These are phyloP conservation scores for Zanthoxylum bungeanum DNA, from an alignment of 345 rosid genomes.

Conservation along the genomic window DNA sequence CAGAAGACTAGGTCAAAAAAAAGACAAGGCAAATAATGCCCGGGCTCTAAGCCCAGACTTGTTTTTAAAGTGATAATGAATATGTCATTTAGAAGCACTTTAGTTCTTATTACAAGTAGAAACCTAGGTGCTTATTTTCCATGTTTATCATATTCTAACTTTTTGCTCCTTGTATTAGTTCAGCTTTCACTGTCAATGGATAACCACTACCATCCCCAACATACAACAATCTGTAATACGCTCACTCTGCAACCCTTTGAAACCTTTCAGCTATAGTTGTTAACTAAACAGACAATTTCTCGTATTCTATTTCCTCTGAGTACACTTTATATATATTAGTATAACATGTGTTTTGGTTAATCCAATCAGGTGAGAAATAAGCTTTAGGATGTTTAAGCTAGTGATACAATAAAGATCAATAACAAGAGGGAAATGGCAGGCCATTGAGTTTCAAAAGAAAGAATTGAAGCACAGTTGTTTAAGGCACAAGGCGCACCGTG, in stretches of 20 bases:
- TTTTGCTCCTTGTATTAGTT: neutral
- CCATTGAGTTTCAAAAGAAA: neutral
- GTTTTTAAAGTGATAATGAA: neutral
- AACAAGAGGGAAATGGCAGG: neutral
- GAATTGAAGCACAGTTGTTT: neutral
- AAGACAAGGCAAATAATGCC: neutral
- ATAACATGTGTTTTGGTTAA: neutral
- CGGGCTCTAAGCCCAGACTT: neutral
- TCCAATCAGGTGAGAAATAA: neutral
- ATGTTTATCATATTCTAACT: neutral
- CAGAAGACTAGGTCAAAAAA: neutral
- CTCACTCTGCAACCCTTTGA: neutral
- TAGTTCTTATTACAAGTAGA: neutral
- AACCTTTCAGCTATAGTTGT: neutral
- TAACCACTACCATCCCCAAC: neutral
- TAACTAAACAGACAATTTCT: no score
- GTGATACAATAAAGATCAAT: neutral
- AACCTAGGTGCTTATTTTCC: neutral
- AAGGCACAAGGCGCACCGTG: no score
- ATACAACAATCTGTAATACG: neutral
- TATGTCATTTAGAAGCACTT: neutral
- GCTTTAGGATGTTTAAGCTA: neutral
- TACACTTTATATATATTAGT: neutral
- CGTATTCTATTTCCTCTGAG: neutral
- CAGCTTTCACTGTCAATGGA: neutral